Evolutionary conservation across 495 filamentous ascomycete genomes (phyloP).

Genomic region (Trichocladium antarcticum): DNA sequence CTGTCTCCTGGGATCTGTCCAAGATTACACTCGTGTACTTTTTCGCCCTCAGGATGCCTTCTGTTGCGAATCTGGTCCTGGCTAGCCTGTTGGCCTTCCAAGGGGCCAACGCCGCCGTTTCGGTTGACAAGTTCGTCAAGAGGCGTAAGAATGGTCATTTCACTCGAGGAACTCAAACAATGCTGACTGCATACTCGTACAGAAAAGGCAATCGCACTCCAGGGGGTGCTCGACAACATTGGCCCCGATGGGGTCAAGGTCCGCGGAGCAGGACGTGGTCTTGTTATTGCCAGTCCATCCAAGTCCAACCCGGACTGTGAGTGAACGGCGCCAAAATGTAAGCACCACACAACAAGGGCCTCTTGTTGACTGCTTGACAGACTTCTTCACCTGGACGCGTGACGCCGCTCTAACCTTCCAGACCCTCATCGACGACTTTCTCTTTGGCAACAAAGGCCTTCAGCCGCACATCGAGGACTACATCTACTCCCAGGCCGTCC

Average conservation of each 20-base stretch:
- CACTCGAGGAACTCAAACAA: not conserved
- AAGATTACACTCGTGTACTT: not conserved
- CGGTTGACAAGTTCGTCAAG: conserved; percentile 4
- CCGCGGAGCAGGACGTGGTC: conserved; percentile 35
- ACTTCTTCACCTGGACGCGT: conserved; percentile 56
- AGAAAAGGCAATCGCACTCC: conserved; percentile 40
- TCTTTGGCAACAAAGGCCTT: conserved; percentile 38
- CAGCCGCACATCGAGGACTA: conserved; percentile 45
- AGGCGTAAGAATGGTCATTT: not conserved
- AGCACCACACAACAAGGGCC: too few species aligned
- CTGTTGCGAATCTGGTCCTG: not conserved
- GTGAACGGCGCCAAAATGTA: conserved; percentile 1
- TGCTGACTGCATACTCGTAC: not conserved
- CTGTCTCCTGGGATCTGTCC: too few species aligned
- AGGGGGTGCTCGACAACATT: conserved; percentile 47
- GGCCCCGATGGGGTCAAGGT: conserved; percentile 41
- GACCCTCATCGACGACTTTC: conserved; percentile 47
- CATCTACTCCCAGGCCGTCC: conserved; percentile 43
- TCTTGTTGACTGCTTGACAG: conserved; percentile 18
- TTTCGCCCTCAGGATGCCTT: not conserved
- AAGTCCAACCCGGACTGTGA: conserved; percentile 46
- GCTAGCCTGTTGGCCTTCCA: not conserved
- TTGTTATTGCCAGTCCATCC: conserved; percentile 51
- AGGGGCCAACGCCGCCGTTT: not conserved
- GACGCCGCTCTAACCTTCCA: conserved; percentile 54